Conservation (phyloP, 1,139 yeast species). For the Scheffersomyces quercinus region DNA sequence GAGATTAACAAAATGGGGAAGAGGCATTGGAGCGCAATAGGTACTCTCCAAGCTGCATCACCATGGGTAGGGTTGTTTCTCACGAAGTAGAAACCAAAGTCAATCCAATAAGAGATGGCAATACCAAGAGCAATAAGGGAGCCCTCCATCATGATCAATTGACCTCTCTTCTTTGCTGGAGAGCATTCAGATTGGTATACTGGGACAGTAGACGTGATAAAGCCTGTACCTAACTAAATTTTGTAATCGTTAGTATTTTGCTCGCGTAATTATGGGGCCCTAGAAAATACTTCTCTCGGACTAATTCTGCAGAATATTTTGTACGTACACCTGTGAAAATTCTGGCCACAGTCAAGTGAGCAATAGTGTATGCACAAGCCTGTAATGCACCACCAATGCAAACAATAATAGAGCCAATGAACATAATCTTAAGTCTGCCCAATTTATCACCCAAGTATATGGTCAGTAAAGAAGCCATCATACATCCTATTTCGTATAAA, state of each 20-base stretch:
- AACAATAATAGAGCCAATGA: slow-evolving; percentile 33
- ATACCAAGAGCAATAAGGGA: slow-evolving; percentile 41
- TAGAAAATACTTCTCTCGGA: too few species aligned
- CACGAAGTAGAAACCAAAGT: slow-evolving; percentile 44
- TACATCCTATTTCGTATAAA: slow-evolving; percentile 39
- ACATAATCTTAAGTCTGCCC: slow-evolving; percentile 35
- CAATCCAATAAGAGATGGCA: slow-evolving; percentile 45
- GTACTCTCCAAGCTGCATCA: slow-evolving; percentile 41
- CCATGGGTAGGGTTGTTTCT: slow-evolving; percentile 10
- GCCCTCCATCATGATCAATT: slow-evolving; percentile 37
- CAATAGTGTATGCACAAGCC: slow-evolving; percentile 31
- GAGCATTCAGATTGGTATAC: slow-evolving; percentile 41
- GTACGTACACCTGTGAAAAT: slow-evolving; percentile 33
- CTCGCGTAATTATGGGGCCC: too few species aligned
- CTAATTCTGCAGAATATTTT: background rate
- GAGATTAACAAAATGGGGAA: slow-evolving; percentile 29
- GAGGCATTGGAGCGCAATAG: slow-evolving; percentile 46
- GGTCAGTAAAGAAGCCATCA: slow-evolving; percentile 34
- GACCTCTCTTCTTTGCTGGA: slow-evolving; percentile 36
- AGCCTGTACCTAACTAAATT: slow-evolving; percentile 34
- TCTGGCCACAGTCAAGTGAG: slow-evolving; percentile 41
- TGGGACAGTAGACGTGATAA: slow-evolving; percentile 39
- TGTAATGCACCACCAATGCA: slow-evolving; percentile 39
- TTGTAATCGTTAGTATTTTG: too few species aligned
- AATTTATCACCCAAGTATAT: slow-evolving; percentile 35